Conservation (phyloP, 495 filamentous ascomycete species). For the Neurospora sp. region DNA sequence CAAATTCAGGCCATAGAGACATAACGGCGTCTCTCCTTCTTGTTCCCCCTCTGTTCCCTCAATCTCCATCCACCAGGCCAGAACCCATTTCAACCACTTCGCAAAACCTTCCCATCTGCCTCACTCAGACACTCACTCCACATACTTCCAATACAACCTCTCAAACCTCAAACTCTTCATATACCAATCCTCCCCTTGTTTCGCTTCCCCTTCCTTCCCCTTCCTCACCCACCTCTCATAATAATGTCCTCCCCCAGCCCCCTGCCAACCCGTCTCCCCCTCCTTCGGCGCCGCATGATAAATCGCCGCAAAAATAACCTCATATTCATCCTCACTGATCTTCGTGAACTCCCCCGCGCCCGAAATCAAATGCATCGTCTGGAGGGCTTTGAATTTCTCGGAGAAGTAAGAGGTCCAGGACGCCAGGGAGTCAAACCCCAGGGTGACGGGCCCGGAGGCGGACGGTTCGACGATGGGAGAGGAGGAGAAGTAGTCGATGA, state of each 20-base stretch:
- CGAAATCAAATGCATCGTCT: not conserved
- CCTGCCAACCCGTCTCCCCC: not conserved
- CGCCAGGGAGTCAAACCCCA: not conserved
- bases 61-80: no score
- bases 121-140: not conserved
- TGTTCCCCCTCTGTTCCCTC: no score
- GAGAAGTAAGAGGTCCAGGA: not conserved
- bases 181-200: not conserved
- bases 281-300: not conserved
- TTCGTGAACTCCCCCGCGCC: not conserved
- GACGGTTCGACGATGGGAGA: not conserved
- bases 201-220: not conserved
- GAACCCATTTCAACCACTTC: not conserved
- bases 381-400: not conserved
- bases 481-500: not conserved
- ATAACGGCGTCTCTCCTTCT: no score
- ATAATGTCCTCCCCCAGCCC: not conserved
- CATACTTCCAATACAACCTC: not conserved
- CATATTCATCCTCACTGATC: not conserved
- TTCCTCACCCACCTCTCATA: not conserved
- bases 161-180: not conserved
- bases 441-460: not conserved
- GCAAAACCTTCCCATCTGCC: not conserved
- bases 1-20: no score
- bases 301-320: not conserved